A percentile compares a stretch with the other conserved stretches of the same genome.
phyloP scores from a whole-genome alignment of 2,329 filamentous ascomycete species.

The Hypoxylon rubiginosum region DNA sequence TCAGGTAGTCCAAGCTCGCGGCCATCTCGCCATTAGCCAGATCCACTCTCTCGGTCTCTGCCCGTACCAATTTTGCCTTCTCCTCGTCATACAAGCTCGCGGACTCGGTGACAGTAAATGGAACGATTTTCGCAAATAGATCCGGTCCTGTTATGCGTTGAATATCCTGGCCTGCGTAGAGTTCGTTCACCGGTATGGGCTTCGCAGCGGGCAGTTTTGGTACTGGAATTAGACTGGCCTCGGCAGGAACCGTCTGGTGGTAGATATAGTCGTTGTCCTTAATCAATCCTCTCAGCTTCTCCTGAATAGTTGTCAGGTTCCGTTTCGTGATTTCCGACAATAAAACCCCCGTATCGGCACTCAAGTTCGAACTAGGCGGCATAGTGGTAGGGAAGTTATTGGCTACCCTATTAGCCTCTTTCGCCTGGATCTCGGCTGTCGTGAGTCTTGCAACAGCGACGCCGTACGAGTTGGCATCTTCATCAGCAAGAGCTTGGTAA shows the following conservation, averaged over 20 bases:
- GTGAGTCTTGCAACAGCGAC: conserved; percentile 86
- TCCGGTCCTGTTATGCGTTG: conserved; percentile 97
- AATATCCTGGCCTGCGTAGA: conserved; percentile 97
- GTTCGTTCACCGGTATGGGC: conserved; percentile 94
- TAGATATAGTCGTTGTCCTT: conserved; percentile 99
- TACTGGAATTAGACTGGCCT: conserved; percentile 84
- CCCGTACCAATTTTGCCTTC: conserved; percentile 94
- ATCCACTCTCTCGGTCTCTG: conserved; percentile 93
- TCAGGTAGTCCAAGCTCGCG: conserved; percentile 92
- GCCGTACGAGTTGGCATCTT: conserved; percentile 89
- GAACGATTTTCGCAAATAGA: conserved; percentile 96
- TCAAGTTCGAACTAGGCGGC: conserved; percentile 85
- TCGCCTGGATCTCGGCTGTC: conserved; percentile 81
- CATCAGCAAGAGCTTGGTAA: conserved; percentile 91
- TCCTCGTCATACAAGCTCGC: conserved; percentile 98
- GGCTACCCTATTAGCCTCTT: conserved; percentile 82
- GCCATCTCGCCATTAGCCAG: conserved; percentile 96
- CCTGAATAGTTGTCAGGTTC: conserved; percentile 83
- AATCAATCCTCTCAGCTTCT: conserved; percentile 79
- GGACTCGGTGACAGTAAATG: conserved; percentile 94
- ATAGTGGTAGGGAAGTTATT: conserved; percentile 84
- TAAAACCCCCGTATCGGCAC: conserved; percentile 79
- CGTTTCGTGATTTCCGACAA: conserved; percentile 87
- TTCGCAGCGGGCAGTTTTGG: conserved; percentile 95
- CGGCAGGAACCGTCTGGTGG: conserved; percentile 89